Evolutionary conservation across 768 basidiomycete species (phyloP).

Genomic region (Cystofilobasidium capitatum): DNA sequence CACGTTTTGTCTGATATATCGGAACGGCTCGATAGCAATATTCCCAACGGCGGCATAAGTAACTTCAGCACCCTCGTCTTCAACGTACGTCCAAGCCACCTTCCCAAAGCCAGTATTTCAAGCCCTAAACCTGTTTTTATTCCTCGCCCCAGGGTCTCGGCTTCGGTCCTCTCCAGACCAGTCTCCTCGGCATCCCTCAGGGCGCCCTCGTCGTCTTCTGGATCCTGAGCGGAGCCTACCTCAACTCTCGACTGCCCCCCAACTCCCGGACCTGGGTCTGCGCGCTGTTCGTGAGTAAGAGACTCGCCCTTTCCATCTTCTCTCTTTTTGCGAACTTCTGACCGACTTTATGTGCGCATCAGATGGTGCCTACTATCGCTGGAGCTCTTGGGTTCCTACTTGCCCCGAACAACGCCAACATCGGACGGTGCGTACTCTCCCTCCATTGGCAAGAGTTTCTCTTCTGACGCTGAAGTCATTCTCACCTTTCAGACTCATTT

Average conservation of each 20-base stretch:
- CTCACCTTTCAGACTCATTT: slow-evolving; percentile 38
- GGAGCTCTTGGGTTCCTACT: slow-evolving; percentile 39
- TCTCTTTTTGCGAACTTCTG: too few relatives aligned
- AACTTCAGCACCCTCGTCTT: slow-evolving; percentile 29
- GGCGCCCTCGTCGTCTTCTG: slow-evolving; percentile 38
- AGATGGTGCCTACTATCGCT: slow-evolving; percentile 38
- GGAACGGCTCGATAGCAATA: not conserved
- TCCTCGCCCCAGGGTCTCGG: slow-evolving; percentile 38
- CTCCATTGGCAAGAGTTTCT: too few relatives aligned
- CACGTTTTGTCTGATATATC: not conserved
- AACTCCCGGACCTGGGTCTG: slow-evolving; percentile 37
- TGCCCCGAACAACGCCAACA: slow-evolving; percentile 36
- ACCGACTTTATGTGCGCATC: not conserved
- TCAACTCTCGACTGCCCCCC: slow-evolving; percentile 35
- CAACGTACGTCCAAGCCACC: too few relatives aligned
- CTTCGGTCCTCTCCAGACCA: slow-evolving; percentile 37
- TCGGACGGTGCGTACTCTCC: too few relatives aligned
- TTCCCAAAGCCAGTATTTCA: too few relatives aligned
- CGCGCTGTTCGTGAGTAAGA: slow-evolving; percentile 16
- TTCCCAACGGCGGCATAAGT: slow-evolving; percentile 37
- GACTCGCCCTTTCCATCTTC: too few relatives aligned
- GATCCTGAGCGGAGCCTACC: slow-evolving; percentile 32
- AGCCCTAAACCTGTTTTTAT: not conserved
- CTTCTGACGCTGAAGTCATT: too few relatives aligned
- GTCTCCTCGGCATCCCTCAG: slow-evolving; percentile 39